Base-by-base conservation (phyloP, 768 basidiomycete species). In the Clathrus columnatus region DNA sequence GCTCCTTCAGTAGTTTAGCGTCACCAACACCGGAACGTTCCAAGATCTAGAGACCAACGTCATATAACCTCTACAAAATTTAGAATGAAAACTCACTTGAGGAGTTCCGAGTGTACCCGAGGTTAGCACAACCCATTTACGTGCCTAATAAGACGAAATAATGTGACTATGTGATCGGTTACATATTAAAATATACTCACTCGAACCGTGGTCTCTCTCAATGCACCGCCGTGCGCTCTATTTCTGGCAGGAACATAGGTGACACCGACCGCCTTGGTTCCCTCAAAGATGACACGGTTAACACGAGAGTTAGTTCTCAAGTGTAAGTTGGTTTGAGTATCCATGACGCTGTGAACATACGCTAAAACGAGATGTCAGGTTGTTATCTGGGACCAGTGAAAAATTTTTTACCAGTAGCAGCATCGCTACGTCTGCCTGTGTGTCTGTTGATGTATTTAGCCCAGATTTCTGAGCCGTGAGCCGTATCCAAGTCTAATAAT, bases 391-490 rank as follows among this genome's bases (percentile, higher is more conserved):
- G 32, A 42, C 3, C 6, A 42, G 26, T 16, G 21, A 26, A 16
- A 53, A 14, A 17, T 51, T 20, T 7, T 64, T 29, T 62, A 80
- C 81, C 82, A 45, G 82, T 83, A 2, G 84, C 82, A 48, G 84
- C 83, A 60, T 86, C 84, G 58, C 81, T 83, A 50, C 83, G 81
- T 59, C 84, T 72, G 57, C 84, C 84, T 30, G 83, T 85, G 63
- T 84, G 78, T 61, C 82, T 75, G 67, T 84, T 84, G 74, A 86
- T 83, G 63, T 85, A 86, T 65, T 86, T 85, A 49, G 83, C 83
- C 84, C 83, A 85, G 54, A 84, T 82, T 66, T 85, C 84, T 53
- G 83, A 76, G 21, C 72, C 82, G 60, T 85, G 80, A 26, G 77
- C 64, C 21, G 82, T 82, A 50, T 73, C 67, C 41, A 83, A 72